Percentiles rank a stretch among this genome's conserved stretches.
phyloP scores from a whole-genome alignment of 345 rosid species.

The Brassica juncea region DNA sequence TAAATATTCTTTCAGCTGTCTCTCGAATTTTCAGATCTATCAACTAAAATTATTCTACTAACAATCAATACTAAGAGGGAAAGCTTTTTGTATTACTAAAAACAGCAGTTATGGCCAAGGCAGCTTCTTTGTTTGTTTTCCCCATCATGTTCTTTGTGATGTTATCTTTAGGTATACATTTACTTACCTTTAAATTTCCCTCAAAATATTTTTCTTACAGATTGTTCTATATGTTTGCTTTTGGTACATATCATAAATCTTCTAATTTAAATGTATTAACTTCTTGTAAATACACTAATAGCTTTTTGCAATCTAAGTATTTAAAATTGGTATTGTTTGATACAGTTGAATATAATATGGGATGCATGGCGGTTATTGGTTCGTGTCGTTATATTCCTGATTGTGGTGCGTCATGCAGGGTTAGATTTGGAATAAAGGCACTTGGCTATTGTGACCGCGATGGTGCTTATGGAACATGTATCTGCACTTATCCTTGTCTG shows the following conservation, averaged over 20 bases:
- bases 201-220: neutral
- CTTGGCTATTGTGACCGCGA: constrained; percentile 13
- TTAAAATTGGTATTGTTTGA: neutral
- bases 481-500: neutral
- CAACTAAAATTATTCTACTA: neutral
- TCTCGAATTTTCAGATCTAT: neutral
- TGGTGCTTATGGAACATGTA: constrained; percentile 4
- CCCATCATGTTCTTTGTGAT: constrained; percentile 15
- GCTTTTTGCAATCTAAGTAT: neutral
- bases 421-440: neutral
- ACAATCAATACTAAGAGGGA: neutral
- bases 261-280: neutral
- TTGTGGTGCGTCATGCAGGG: neutral
- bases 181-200: neutral
- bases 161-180: constrained; percentile 7
- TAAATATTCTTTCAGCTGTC: neutral
- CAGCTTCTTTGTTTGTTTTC: neutral
- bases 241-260: neutral
- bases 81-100: neutral
- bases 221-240: neutral
- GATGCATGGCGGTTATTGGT: constrained; percentile 7
- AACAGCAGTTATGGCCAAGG: constrained; percentile 8
- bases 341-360: constrained; percentile 25
- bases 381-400: constrained; percentile 1
- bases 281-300: neutral